Conservation (phyloP, 2,329 filamentous ascomycete genomes). For the Penicillium occitanis region DNA sequence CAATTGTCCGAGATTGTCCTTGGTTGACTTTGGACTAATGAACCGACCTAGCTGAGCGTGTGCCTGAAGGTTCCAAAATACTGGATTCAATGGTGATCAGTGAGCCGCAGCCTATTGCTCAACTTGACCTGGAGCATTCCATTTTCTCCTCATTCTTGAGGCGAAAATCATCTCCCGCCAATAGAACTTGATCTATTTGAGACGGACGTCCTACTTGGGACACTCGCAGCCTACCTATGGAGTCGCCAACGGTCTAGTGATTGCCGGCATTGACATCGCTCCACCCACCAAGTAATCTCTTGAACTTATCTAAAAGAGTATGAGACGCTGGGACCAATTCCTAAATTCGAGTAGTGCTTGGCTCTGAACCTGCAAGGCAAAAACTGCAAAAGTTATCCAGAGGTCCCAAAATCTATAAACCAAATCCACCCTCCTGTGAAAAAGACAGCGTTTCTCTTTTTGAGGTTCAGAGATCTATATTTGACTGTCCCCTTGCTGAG, state of each 20-base stretch:
- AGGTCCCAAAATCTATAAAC: conserved; percentile 24
- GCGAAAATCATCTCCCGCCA: conserved; percentile 15
- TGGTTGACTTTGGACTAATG: not conserved
- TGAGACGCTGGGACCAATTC: conserved; percentile 13
- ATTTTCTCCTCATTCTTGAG: conserved; percentile 21
- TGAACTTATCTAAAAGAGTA: conserved; percentile 14
- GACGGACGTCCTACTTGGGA: conserved; percentile 20
- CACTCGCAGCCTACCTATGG: conserved; percentile 23
- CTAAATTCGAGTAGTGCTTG: conserved; percentile 21
- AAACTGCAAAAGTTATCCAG: conserved; percentile 4
- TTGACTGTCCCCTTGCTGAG: conserved; percentile 24
- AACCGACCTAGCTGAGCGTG: not conserved
- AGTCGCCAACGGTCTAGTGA: conserved; percentile 21
- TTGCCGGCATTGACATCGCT: conserved; percentile 22
- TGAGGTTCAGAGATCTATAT: conserved; percentile 11
- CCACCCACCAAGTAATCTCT: conserved; percentile 15
- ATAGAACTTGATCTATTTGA: conserved; percentile 16
- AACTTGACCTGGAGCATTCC: conserved; percentile 22
- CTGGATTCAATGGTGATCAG: conserved; percentile 16
- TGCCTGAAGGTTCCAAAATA: conserved; percentile 15
- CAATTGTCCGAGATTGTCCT: conserved; percentile 22
- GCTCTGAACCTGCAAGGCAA: conserved; percentile 23
- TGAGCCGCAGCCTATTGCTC: conserved; percentile 16
- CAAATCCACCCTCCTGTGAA: conserved; percentile 23
- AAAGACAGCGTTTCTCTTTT: conserved; percentile 20